Percentiles rank a stretch among this genome's conserved stretches.
Conservation (phyloP, 805 yeast species). For the Kluyveromyces wickerhamii region DNA sequence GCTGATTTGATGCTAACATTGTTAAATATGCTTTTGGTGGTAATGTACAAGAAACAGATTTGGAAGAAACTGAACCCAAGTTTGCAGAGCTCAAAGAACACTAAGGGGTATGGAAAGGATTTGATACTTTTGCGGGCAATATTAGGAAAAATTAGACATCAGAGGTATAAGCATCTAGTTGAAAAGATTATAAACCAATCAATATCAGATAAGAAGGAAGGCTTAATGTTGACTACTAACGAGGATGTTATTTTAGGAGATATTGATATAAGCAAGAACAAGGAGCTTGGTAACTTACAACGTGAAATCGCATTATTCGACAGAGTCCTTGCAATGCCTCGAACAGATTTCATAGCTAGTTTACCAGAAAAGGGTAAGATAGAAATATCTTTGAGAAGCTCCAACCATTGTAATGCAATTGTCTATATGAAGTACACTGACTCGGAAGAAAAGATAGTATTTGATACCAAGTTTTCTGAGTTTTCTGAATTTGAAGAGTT, state of each 20-base stretch:
- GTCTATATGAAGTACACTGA: slow-evolving; percentile 17
- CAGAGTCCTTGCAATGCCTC: slow-evolving; percentile 16
- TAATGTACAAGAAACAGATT: slow-evolving; percentile 33
- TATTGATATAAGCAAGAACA: slow-evolving; percentile 9
- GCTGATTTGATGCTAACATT: slow-evolving; percentile 30
- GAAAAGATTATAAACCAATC: slow-evolving; percentile 22
- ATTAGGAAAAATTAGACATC: slow-evolving; percentile 27
- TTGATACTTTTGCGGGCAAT: slow-evolving; percentile 23
- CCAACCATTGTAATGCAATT: slow-evolving; percentile 28
- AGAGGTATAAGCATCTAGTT: slow-evolving; percentile 22
- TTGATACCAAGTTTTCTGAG: slow-evolving; percentile 26
- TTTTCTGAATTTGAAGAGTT: slow-evolving; percentile 30
- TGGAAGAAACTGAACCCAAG: slow-evolving; percentile 18
- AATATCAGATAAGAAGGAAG: slow-evolving; percentile 18
- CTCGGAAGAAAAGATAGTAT: slow-evolving; percentile 7
- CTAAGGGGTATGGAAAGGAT: slow-evolving; percentile 1
- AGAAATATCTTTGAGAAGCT: slow-evolving; percentile 17
- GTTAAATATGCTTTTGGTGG: slow-evolving; percentile 30
- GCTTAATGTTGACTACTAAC: slow-evolving; percentile 8
- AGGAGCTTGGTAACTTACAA: slow-evolving; percentile 17
- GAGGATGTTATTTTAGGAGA: neutral
- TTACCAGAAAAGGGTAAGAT: slow-evolving; percentile 12
- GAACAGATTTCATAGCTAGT: slow-evolving; percentile 15
- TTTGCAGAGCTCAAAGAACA: slow-evolving; percentile 4
- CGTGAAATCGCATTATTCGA: slow-evolving; percentile 21